Base-by-base conservation (phyloP, 345 rosid genomes). In the Turnera subulata region DNA sequence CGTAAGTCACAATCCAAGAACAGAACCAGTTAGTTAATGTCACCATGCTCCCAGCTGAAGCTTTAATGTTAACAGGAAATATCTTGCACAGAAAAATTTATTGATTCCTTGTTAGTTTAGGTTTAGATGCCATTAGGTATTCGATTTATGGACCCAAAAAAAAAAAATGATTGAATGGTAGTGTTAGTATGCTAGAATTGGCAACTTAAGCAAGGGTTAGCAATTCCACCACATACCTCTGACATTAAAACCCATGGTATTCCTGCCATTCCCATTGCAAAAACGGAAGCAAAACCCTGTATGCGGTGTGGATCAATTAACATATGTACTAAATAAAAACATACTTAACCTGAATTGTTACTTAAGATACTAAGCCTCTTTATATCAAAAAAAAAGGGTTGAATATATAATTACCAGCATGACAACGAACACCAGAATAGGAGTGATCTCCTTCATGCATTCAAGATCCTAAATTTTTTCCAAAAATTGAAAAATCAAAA, bases 221-320 rank as follows among this genome's bases (percentile, higher is more conserved):
- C n/a, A n/a, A n/a, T n/a, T n/a, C n/a, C n/a, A n/a, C n/a, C 0
- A 48, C 2, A 11, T 76, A 88, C 96, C 96, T 88, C 96, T 2
- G 92, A 82, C 76, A 88, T 82, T 63, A 88, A 81, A 37, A 81
- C 79, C 92, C 90, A 85, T 9, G 96, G 88, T 48, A 88, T 78
- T 54, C 86, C 86, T 73, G 84, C 85, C 72, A 84, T 83, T 57
- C 89, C 96, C 13, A 88, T 38, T 17, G 89, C 69, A 55, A 78
- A 74, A 5, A 84, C 78, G 53, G 70, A 78, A 0, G 74, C 60
- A 49, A 76, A 19, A 76, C 69, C 85, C 82, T 39, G 58, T 24
- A 19, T n/a, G n/a, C n/a, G n/a, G n/a, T n/a, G n/a, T n/a, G n/a
- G n/a, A n/a, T n/a, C n/a, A n/a, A n/a, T n/a, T n/a, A n/a, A n/a